These are phyloP conservation scores for Aureobasidium sp. DNA, from an alignment of 2,329 filamentous ascomycete species.

Conservation along the genomic window DNA sequence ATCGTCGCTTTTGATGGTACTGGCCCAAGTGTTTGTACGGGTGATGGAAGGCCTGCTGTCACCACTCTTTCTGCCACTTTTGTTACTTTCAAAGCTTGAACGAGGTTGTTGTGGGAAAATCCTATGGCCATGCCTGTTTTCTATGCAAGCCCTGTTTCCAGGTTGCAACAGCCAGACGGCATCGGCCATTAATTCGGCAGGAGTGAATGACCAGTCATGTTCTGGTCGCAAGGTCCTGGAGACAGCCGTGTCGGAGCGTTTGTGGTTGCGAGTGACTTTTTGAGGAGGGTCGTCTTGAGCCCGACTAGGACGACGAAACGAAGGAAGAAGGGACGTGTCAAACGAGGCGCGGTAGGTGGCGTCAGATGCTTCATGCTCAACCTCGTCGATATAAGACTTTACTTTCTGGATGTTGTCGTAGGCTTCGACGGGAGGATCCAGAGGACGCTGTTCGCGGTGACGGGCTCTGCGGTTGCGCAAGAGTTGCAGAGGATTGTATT, in stretches of 20 bases:
- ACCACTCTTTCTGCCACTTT: neutral
- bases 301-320: constrained; percentile 16
- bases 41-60: constrained; percentile 2
- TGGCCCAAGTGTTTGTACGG: constrained; percentile 11
- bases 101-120: constrained; percentile 50
- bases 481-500: constrained; percentile 87
- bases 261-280: constrained; percentile 22
- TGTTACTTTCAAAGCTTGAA: constrained; percentile 20
- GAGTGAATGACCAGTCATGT: constrained; percentile 77
- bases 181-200: constrained; percentile 83
- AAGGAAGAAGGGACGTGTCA: constrained; percentile 26
- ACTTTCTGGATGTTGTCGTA: constrained; percentile 70
- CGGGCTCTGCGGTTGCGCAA: constrained; percentile 85
- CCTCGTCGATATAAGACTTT: constrained; percentile 66
- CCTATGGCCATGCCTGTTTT: constrained; percentile 68
- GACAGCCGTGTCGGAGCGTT: constrained; percentile 35
- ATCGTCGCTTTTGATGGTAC: constrained; percentile 11
- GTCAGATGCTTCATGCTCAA: constrained; percentile 44
- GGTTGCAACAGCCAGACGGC: constrained; percentile 82
- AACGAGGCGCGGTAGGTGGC: constrained; percentile 33
- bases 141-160: constrained; percentile 71
- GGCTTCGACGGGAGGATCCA: constrained; percentile 68
- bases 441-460: constrained; percentile 65
- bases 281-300: constrained; percentile 23
- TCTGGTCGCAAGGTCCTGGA: constrained; percentile 64